These are phyloP conservation scores for Rhizopogon sp. DNA, from an alignment of 768 basidiomycete species.

Conservation along the genomic window DNA sequence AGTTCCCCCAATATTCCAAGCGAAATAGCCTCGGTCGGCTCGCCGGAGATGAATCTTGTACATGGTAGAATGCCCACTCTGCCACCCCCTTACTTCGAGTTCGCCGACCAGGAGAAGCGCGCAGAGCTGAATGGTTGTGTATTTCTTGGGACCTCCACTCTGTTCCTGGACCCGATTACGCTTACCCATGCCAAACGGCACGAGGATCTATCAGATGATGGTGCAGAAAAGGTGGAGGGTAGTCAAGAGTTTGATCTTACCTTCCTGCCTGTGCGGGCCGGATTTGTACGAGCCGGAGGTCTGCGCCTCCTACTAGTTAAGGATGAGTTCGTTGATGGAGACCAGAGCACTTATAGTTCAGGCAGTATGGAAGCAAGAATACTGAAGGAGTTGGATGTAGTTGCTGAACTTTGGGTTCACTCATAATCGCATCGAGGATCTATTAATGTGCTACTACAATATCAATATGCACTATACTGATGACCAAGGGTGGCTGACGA, in stretches of 20 bases:
- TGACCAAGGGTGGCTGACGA: conserved; percentile 88
- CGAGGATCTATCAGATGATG: conserved; percentile 7
- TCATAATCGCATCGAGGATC: conserved; percentile 10
- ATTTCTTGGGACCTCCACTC: conserved; percentile 48
- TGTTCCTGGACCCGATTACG: conserved; percentile 41
- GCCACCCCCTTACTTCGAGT: conserved; percentile 45
- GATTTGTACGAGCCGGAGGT: conserved; percentile 64
- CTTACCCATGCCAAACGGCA: conserved; percentile 15
- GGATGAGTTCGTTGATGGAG: conserved; percentile 38
- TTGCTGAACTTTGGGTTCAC: conserved; percentile 68
- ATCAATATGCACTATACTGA: conserved; percentile 31
- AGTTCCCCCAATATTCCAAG: not conserved
- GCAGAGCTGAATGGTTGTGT: conserved; percentile 28
- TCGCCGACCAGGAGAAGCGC: conserved; percentile 29
- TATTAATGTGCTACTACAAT: not conserved
- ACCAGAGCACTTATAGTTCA: conserved; percentile 12
- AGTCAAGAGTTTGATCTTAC: conserved; percentile 59
- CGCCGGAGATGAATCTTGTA: conserved; percentile 9
- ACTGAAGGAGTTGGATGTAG: conserved; percentile 67
- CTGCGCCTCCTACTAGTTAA: conserved; percentile 62
- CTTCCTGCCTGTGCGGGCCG: conserved; percentile 53
- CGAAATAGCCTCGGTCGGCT: conserved; percentile 11
- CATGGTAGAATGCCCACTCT: conserved; percentile 16
- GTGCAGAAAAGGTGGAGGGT: conserved; percentile 28
- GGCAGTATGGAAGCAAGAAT: conserved; percentile 33